Evolutionary conservation across 306 rosid genomes (phyloP).

Genomic region (Styphnolobium japonicum): DNA sequence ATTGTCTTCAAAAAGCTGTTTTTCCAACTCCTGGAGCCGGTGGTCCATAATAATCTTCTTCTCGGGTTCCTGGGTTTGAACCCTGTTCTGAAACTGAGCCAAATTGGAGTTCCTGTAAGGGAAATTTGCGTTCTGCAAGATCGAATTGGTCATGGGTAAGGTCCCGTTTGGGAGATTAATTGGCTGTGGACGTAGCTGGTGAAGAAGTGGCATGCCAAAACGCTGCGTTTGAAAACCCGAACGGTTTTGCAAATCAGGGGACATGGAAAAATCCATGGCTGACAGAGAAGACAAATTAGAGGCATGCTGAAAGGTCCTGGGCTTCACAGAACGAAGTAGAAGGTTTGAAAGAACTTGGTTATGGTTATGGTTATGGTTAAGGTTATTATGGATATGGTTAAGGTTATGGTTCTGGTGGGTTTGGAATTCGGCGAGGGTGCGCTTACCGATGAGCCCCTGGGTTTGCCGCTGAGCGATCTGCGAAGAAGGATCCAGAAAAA

Average conservation of each 20-base stretch:
- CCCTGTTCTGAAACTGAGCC: conserved; percentile 32
- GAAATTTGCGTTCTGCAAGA: not conserved
- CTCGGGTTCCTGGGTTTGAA: conserved; percentile 33
- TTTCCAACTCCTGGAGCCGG: conserved; percentile 71
- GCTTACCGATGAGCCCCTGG: conserved; percentile 46
- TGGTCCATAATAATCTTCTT: conserved; percentile 53
- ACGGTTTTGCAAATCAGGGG: conserved; percentile 19
- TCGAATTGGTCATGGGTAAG: not conserved
- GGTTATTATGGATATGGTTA: not conserved
- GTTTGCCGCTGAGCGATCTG: conserved; percentile 57
- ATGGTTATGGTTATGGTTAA: conserved; percentile 21
- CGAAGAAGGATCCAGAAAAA: conserved; percentile 51
- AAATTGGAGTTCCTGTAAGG: conserved; percentile 2
- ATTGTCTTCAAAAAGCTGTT: conserved; percentile 75
- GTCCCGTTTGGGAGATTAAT: conserved; percentile 12
- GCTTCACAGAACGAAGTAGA: conserved; percentile 62
- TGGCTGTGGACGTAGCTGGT: conserved; percentile 56
- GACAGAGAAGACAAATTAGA: conserved; percentile 56
- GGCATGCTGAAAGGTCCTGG: conserved; percentile 44
- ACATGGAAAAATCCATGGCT: conserved; percentile 54
- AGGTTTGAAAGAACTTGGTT: conserved; percentile 38
- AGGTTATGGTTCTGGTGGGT: conserved; percentile 40
- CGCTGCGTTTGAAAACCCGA: conserved; percentile 32
- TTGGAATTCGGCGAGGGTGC: conserved; percentile 75
- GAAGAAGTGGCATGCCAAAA: conserved; percentile 43